These are phyloP conservation scores for Terfezia claveryi DNA, from an alignment of 495 filamentous ascomycete genomes.

Conservation along the genomic window DNA sequence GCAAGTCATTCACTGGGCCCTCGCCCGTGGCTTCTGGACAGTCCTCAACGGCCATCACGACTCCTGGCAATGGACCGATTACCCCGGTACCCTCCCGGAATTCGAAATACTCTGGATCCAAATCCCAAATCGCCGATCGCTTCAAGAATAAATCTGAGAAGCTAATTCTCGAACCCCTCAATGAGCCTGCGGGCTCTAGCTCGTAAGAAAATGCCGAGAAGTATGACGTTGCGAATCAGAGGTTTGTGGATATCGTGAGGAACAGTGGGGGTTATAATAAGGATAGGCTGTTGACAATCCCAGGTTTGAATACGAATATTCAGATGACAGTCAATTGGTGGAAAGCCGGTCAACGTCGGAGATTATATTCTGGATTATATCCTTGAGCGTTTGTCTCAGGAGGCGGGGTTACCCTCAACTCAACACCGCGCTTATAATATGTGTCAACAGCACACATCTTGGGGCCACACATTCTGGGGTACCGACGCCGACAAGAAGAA, in stretches of 20 bases:
- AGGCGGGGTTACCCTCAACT: not conserved
- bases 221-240: conserved; percentile 33
- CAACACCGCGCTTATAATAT: too few relatives aligned
- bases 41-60: conserved; percentile 42
- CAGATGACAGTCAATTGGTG: conserved; percentile 35
- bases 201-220: conserved; percentile 28
- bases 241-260: conserved; percentile 34
- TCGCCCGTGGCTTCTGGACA: conserved; percentile 28
- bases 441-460: conserved; percentile 2
- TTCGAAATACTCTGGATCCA: conserved; percentile 38
- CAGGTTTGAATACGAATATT: conserved; percentile 28
- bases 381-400: conserved; percentile 25
- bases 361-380: conserved; percentile 39
- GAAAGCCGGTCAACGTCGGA: conserved; percentile 25
- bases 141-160: conserved; percentile 32
- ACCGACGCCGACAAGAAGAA: conserved; percentile 30
- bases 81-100: conserved; percentile 27
- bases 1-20: conserved; percentile 36
- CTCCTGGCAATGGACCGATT: conserved; percentile 37
- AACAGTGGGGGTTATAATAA: conserved; percentile 35
- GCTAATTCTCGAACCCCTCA: conserved; percentile 40
- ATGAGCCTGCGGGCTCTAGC: conserved; percentile 31
- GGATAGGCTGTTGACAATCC: conserved; percentile 34
- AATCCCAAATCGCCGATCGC: conserved; percentile 26
- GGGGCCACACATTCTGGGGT: conserved; percentile 40